phyloP scores from a whole-genome alignment of 2,329 filamentous ascomycete species.

The Cordyceps pruinosa region DNA sequence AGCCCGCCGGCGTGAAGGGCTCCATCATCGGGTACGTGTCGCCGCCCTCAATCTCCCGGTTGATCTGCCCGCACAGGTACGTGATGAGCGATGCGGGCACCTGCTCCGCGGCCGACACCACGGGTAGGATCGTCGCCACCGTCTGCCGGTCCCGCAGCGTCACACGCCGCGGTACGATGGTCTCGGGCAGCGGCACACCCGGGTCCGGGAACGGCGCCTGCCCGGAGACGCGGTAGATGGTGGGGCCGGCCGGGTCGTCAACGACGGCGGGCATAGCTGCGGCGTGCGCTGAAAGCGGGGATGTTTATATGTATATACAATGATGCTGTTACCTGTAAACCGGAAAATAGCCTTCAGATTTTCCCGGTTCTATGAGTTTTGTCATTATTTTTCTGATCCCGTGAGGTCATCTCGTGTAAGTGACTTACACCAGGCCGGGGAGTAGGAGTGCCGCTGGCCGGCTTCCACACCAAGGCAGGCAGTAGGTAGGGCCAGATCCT shows the following conservation, averaged over 20 bases:
- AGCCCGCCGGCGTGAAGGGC: constrained; percentile 64
- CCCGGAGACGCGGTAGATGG: constrained; percentile 64
- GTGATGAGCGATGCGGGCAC: constrained; percentile 68
- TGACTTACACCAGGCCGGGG: constrained; percentile 3
- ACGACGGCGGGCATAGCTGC: constrained; percentile 67
- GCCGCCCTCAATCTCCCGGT: constrained; percentile 84
- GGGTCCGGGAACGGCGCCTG: constrained; percentile 58
- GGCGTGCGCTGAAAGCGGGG: neutral
- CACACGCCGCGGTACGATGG: constrained; percentile 68
- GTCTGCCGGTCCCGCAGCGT: constrained; percentile 79
- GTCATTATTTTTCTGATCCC: neutral
- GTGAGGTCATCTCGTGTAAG: neutral
- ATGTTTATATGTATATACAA: neutral
- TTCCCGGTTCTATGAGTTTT: neutral
- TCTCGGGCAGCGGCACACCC: constrained; percentile 53
- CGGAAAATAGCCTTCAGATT: too few species aligned
- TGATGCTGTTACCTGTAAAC: too few species aligned
- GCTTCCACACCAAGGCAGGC: too few species aligned
- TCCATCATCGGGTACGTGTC: constrained; percentile 89
- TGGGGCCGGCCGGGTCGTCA: constrained; percentile 65
- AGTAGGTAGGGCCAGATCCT: too few species aligned
- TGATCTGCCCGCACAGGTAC: constrained; percentile 77
- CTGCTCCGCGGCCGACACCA: constrained; percentile 61
- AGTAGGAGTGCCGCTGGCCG: too few species aligned
- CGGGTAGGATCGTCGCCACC: constrained; percentile 75